Base-by-base conservation (phyloP, 2,329 filamentous ascomycete genomes). In the Ascochyta fabae region DNA sequence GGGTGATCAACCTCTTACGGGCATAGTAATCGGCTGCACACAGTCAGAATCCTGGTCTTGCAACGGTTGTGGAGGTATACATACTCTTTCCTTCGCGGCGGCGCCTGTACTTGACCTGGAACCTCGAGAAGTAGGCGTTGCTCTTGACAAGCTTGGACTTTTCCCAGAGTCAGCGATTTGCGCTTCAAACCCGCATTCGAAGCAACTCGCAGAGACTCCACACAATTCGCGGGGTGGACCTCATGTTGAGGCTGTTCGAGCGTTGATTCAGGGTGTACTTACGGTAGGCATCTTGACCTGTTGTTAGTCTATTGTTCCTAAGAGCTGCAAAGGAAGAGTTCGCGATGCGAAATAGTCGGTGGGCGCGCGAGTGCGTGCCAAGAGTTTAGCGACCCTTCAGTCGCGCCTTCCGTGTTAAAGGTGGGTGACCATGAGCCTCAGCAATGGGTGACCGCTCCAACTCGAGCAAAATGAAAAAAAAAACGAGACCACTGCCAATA, bases 101-200 rank as follows among this genome's bases (percentile, higher is more conserved):
- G 80, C 95, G 93, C 87, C 92, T 95, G 91, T 97, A 99, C 90
- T 99, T 99, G 80, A 95, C 97, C 87, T 99, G 95, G 88, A 90
- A 99, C 83, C 95, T 92, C 92, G 92, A 96, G 88, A 91, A 97
- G 92, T 98, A 99, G 79, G 95, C 90, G 83, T 89, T 92, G 87
- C 89, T 96, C 90, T 98, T 98, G 80, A 95, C 86, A 80, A 89
- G 82, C 88, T 98, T 98, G 86, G 91, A 87, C 92, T 96, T 78
- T 71, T 53, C 81, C 83, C 84, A 88, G 91, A 96, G 92, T 97
- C 93, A 97, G 94, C 94, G 97, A 96, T 96, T 96, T 88, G 87
- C 93, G 92, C 93, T 97, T 97, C 93, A 97, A 93, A 74, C 79
- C 80, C 67, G 66, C 67, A 70, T 81, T 81, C 93, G 94, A 97